Evolutionary conservation across 257 asterid species (phyloP).

Genomic region (Solanum chaucha): DNA sequence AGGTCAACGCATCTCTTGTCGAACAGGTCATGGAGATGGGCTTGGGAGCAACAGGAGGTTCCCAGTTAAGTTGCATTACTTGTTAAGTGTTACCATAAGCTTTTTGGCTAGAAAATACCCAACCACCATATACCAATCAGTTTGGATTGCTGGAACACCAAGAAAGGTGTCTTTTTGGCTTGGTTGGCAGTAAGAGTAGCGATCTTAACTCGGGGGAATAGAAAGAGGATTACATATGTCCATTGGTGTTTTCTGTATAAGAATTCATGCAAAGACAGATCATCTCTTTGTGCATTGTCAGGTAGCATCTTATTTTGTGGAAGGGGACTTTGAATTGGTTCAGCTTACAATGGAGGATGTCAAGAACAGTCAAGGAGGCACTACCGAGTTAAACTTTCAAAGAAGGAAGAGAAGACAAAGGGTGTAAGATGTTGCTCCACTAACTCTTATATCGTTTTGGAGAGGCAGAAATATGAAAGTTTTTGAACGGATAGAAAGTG

Average conservation of each 20-base stretch:
- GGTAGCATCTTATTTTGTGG: not conserved
- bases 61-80: not conserved
- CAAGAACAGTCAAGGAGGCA: not conserved
- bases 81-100: not conserved
- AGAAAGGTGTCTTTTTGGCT: not conserved
- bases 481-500: not conserved
- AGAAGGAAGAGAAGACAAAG: not conserved
- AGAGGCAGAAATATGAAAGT: not conserved
- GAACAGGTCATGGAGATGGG: not conserved
- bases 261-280: not conserved
- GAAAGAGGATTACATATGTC: not conserved
- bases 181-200: not conserved
- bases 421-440: not conserved
- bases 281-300: not conserved
- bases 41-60: not conserved
- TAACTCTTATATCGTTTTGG: not conserved
- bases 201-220: not conserved
- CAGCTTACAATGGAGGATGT: not conserved
- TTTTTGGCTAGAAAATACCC: not conserved
- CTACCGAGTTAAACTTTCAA: not conserved
- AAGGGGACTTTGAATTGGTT: not conserved
- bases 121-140: not conserved
- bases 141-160: not conserved
- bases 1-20: not conserved
- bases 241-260: not conserved